phyloP scores from a whole-genome alignment of 108 stramenopile species.

The Fragilariopsis cylindrus region DNA sequence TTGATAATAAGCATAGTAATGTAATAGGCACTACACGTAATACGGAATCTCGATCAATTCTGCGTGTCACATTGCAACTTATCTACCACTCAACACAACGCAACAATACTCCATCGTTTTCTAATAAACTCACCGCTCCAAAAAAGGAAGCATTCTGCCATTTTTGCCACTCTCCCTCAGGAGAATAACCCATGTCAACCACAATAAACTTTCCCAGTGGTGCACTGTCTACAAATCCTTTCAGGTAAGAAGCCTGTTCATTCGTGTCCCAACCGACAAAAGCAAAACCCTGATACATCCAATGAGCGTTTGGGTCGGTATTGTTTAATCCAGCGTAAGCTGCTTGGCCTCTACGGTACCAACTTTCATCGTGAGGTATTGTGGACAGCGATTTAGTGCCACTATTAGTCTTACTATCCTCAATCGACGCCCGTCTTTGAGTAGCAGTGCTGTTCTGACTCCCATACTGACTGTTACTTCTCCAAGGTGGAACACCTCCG shows the following conservation, averaged over 20 bases:
- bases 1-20: no score
- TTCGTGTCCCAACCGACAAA: conserved; percentile 44
- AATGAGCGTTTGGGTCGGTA: conserved; percentile 48
- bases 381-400: neutral
- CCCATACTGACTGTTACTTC: neutral
- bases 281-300: conserved; percentile 54
- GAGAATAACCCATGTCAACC: conserved; percentile 45
- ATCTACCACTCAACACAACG: no score
- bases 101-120: no score
- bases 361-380: conserved; percentile 23
- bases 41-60: no score
- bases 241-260: conserved; percentile 33
- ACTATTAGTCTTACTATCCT: neutral
- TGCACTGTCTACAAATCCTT: conserved; percentile 43
- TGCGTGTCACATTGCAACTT: no score
- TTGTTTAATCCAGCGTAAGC: conserved; percentile 40
- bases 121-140: conserved; percentile 21
- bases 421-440: neutral
- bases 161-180: conserved; percentile 40
- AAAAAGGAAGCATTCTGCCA: conserved; percentile 46
- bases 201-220: conserved; percentile 44
- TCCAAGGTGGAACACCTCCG: conserved; percentile 48
- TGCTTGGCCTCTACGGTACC: conserved; percentile 36
- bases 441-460: neutral
- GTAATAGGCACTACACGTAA: no score